These are phyloP conservation scores for Globisporangium canariense DNA, from an alignment of 352 stramenopile species.

Conservation along the genomic window DNA sequence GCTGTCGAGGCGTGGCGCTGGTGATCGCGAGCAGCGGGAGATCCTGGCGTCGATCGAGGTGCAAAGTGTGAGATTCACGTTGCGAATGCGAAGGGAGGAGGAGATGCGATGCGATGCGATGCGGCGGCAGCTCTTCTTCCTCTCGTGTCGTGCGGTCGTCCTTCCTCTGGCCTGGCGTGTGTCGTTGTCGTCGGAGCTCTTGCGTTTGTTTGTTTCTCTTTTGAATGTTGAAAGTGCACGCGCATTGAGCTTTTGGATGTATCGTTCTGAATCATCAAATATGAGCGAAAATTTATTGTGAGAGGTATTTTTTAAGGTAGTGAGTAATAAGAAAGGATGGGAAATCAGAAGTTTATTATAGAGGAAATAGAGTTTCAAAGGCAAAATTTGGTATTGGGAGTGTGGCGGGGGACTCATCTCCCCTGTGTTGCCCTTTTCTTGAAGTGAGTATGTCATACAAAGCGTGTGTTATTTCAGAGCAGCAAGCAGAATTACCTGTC, in stretches of 20 bases:
- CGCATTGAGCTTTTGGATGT: no score
- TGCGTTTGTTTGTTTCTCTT: background rate
- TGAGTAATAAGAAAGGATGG: background rate
- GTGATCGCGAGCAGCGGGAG: no score
- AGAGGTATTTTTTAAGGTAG: background rate
- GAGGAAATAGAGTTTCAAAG: background rate
- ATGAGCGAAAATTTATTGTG: background rate
- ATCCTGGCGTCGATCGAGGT: background rate
- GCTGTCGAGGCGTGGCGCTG: background rate
- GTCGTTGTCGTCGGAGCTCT: background rate
- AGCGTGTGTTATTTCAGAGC: conserved; percentile 9
- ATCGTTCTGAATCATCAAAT: no score
- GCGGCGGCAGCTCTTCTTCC: background rate
- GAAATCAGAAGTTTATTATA: background rate
- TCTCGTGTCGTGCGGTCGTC: conserved; percentile 2
- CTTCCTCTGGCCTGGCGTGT: background rate
- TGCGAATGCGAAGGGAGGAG: background rate
- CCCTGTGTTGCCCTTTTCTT: conserved; percentile 7
- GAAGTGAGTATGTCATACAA: conserved; percentile 11
- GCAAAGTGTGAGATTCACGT: background rate
- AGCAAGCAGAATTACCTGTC: no score
- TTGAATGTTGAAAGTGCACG: background rate
- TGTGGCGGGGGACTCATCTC: background rate
- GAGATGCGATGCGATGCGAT: background rate
- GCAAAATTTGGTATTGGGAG: background rate